Base-by-base conservation (phyloP, 176 grass and related monocot species). In the Oryza rufipogon region DNA sequence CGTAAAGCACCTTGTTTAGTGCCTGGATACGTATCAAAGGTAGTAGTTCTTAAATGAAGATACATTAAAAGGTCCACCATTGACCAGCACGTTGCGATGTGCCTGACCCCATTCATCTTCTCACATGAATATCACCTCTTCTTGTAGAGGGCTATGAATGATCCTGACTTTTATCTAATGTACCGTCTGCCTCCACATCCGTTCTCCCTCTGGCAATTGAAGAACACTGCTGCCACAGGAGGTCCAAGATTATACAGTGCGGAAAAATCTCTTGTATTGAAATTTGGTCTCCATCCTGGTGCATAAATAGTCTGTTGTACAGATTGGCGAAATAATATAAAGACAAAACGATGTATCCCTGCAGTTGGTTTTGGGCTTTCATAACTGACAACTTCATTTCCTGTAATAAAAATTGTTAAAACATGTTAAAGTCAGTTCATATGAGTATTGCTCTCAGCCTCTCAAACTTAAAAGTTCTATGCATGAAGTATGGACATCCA, bases 181-280 rank as follows among this genome's bases (percentile, higher is more conserved):
- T 92, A 99, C 44, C 91, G 83, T 90, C 93, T 94, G n/a, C 93
- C 97, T 75, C 91, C 93, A 17, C 97, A 99, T 60, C 93, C 97
- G 11, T 92, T 99, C 88, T 96, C 97, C 73, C 97, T 89, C 81
- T 96, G 97, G 74, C 93, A 99, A 83, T 99, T 99, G 86, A 99
- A 96, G 88, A 87, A 99, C 41, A 92, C 79, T 2, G 97, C 84
- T 22, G 86, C 90, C 17, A 91, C 93, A 46, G 93, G 93, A 52
- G 78, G 65, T 34, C 93, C 96, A 66, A 96, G 88, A 86, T 89
- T 91, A 77, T 99, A 96, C 42, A 99, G 76, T 23, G 91, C 93
- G 7, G 93, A 81, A 70, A 99, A 96, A 76, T 99, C 93, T 78
- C 89, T 96, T 22, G 88, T 94, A 88, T 99, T 99, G 86, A 99